Percentiles rank a stretch among this genome's conserved stretches.
Conservation (phyloP, 2,329 filamentous ascomycete genomes). For the Erysiphe neolycopersici region DNA sequence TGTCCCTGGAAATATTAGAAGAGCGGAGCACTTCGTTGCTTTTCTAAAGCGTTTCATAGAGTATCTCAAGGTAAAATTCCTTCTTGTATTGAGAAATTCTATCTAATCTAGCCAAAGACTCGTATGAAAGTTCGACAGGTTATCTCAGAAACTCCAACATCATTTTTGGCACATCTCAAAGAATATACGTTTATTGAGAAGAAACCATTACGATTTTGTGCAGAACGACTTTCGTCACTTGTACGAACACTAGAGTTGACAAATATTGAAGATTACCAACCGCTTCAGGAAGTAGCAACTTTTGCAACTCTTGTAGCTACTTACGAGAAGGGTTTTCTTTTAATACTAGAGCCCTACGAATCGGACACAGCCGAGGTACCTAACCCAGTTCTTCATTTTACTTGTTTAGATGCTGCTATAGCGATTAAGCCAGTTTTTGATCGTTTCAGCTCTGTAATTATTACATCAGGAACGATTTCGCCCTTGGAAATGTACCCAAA, state of each 20-base stretch:
- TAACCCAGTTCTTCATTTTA: constrained; percentile 91
- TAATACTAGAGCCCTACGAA: constrained; percentile 94
- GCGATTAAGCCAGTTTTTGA: constrained; percentile 96
- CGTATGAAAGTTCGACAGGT: constrained; percentile 96
- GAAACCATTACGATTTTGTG: constrained; percentile 83
- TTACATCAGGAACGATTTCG: constrained; percentile 91
- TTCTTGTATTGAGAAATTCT: constrained; percentile 2
- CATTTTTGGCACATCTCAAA: constrained; percentile 75
- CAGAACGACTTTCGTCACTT: constrained; percentile 77
- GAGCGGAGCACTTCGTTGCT: constrained; percentile 85
- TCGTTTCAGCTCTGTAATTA: constrained; percentile 90
- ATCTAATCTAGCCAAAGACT: constrained; percentile 26
- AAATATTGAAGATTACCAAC: constrained; percentile 94
- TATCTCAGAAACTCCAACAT: constrained; percentile 87
- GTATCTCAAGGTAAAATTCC: constrained; percentile 43
- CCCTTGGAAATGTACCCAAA: constrained; percentile 97
- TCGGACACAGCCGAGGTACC: constrained; percentile 86
- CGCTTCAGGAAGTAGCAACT: constrained; percentile 87
- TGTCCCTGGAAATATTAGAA: constrained; percentile 81
- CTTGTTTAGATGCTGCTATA: constrained; percentile 88
- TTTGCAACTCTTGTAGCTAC: constrained; percentile 92
- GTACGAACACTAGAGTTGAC: constrained; percentile 87
- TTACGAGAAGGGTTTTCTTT: constrained; percentile 84
- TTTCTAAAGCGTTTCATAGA: constrained; percentile 95
- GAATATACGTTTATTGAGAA: constrained; percentile 95